Evolutionary conservation across 371 early-diverging fungal species (phyloP).

Genomic region (Lichtheimia hyalospora): DNA sequence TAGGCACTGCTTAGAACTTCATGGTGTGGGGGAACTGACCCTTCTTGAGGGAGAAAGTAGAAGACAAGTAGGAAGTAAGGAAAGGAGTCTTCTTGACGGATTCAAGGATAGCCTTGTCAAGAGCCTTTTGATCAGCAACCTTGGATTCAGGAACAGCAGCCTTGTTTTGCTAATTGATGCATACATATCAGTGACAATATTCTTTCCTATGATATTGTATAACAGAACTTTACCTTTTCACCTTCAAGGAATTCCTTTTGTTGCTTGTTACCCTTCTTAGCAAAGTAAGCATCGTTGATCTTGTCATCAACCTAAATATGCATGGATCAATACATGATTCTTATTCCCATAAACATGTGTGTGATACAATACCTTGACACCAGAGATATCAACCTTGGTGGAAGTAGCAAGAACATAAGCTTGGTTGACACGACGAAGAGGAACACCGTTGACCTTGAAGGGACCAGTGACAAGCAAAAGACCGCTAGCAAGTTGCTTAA

Average conservation of each 20-base stretch:
- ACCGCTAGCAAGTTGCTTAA: slow-evolving; percentile 93
- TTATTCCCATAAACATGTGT: neutral
- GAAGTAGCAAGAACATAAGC: slow-evolving; percentile 97
- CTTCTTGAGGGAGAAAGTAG: slow-evolving; percentile 89
- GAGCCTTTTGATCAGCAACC: slow-evolving; percentile 78
- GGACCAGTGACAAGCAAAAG: slow-evolving; percentile 96
- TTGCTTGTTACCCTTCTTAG: slow-evolving; percentile 70
- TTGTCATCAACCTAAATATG: slow-evolving; percentile 61
- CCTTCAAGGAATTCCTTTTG: slow-evolving; percentile 90
- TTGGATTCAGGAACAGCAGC: slow-evolving; percentile 60
- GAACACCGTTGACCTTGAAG: slow-evolving; percentile 97
- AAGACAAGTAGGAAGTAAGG: slow-evolving; percentile 82
- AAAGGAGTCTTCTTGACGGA: slow-evolving; percentile 80
- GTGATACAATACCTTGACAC: slow-evolving; percentile 57
- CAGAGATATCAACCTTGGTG: slow-evolving; percentile 90
- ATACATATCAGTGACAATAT: neutral
- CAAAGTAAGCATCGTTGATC: slow-evolving; percentile 94
- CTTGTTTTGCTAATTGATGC: slow-evolving; percentile 35
- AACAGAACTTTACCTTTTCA: slow-evolving; percentile 41
- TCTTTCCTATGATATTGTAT: neutral
- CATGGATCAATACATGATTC: neutral
- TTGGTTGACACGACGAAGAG: slow-evolving; percentile 95
- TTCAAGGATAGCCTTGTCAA: slow-evolving; percentile 81
- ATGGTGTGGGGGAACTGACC: slow-evolving; percentile 93
- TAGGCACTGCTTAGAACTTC: slow-evolving; percentile 73